Conservation (phyloP, 2,329 filamentous ascomycete genomes). For the Trichoderma breve region DNA sequence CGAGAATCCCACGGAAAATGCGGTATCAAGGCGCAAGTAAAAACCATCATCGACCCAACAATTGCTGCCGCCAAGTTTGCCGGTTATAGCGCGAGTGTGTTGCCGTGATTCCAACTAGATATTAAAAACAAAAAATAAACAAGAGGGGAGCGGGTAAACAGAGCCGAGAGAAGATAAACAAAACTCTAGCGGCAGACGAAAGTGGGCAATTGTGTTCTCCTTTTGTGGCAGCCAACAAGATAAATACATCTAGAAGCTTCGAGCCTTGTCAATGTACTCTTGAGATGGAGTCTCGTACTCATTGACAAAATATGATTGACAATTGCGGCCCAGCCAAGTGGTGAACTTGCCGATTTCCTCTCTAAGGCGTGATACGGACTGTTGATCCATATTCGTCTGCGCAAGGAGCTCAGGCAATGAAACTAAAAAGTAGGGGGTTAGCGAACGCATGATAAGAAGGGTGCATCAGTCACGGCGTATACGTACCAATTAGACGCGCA, state of each 20-base stretch:
- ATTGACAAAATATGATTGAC: slow-evolving; percentile 71
- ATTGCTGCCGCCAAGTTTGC: neutral
- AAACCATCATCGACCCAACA: neutral
- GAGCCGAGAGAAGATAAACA: neutral
- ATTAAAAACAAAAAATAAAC: neutral
- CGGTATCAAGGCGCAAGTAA: neutral
- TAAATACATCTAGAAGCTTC: slow-evolving; percentile 37
- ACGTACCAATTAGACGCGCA: slow-evolving; percentile 79
- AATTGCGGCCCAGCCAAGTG: slow-evolving; percentile 77
- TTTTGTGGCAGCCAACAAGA: neutral
- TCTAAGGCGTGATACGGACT: slow-evolving; percentile 81
- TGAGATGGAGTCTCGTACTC: slow-evolving; percentile 71
- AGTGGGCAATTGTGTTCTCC: neutral
- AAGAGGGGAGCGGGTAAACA: neutral
- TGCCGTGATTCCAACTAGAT: neutral
- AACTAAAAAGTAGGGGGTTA: slow-evolving; percentile 50
- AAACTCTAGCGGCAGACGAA: neutral
- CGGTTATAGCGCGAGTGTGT: neutral
- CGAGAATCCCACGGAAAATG: neutral
- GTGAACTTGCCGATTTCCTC: slow-evolving; percentile 88
- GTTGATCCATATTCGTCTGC: slow-evolving; percentile 96
- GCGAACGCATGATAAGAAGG: neutral
- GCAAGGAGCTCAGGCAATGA: slow-evolving; percentile 89
- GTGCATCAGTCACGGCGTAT: neutral
- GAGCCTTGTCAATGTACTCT: slow-evolving; percentile 70